A percentile compares a stretch with the other conserved stretches of the same genome.
phyloP scores from a whole-genome alignment of 2,329 filamentous ascomycete genomes.

The Aphanoascus verrucosus region DNA sequence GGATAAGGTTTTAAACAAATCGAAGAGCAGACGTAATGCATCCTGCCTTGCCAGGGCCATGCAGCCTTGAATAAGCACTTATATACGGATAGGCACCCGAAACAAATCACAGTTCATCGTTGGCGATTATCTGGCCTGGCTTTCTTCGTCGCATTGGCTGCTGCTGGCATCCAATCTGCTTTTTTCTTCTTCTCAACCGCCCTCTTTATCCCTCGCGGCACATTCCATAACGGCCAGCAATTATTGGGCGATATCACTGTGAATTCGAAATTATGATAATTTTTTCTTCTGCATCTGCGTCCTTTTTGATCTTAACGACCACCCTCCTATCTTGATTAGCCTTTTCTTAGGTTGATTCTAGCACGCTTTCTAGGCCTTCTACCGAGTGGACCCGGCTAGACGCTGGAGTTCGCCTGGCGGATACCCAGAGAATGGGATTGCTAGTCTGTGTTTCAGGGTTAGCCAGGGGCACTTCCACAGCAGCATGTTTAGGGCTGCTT shows the following conservation, averaged over 20 bases:
- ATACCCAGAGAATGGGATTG: slow-evolving; percentile 7
- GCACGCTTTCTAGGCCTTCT: slow-evolving; percentile 5
- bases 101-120: slow-evolving; percentile 1
- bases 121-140: not conserved
- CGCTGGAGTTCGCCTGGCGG: not conserved
- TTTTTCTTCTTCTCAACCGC: not conserved
- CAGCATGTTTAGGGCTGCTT: slow-evolving; percentile 8
- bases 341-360: not conserved
- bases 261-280: not conserved
- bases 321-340: not conserved
- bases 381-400: not conserved
- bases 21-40: slow-evolving; percentile 2
- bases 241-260: not conserved
- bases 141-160: not conserved
- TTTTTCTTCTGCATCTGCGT: not conserved
- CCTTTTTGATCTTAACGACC: not conserved
- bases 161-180: not conserved
- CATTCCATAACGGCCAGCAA: not conserved
- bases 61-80: slow-evolving; percentile 11
- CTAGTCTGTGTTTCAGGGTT: slow-evolving; percentile 9
- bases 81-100: not conserved
- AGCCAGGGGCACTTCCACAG: slow-evolving; percentile 1
- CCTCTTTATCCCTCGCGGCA: not conserved
- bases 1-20: slow-evolving; percentile 12
- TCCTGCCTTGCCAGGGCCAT: slow-evolving; percentile 10